Evolutionary conservation across 257 asterid species (phyloP).

Genomic region (Solanum pimpinellifolium): DNA sequence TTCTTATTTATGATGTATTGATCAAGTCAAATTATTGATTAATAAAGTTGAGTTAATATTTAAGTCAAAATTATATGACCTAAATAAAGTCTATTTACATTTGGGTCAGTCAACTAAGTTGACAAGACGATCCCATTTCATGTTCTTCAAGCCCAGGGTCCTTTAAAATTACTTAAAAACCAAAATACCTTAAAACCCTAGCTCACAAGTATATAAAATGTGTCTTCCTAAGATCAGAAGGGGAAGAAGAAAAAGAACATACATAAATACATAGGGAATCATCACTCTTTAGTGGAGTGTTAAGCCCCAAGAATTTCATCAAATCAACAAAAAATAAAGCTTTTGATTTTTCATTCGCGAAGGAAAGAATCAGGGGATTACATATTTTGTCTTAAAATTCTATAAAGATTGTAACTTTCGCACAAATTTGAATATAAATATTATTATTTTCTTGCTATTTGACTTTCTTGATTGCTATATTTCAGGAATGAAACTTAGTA

Average conservation of each 20-base stretch:
- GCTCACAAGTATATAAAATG: not conserved
- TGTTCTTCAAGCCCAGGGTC: not conserved
- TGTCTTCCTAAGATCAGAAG: not conserved
- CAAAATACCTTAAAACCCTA: not conserved
- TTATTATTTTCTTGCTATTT: not conserved
- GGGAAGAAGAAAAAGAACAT: not conserved
- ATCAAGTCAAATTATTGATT: not conserved
- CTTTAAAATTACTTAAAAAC: not conserved
- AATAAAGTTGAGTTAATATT: not conserved
- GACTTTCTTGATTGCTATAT: not conserved
- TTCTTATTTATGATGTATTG: too few species aligned
- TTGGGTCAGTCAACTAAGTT: too few species aligned
- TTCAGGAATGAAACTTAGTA: not conserved
- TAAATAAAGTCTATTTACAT: too few species aligned
- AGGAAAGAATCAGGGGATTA: not conserved
- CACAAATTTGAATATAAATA: not conserved
- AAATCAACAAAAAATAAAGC: not conserved
- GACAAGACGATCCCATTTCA: not conserved
- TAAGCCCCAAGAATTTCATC: not conserved
- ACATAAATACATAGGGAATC: not conserved
- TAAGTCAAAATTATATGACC: not conserved
- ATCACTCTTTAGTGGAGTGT: not conserved
- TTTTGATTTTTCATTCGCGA: not conserved
- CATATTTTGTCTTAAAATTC: not conserved
- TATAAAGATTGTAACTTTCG: too few species aligned